phyloP scores from a whole-genome alignment of 2,329 filamentous ascomycete genomes.

The Clonostachys rhizophaga region DNA sequence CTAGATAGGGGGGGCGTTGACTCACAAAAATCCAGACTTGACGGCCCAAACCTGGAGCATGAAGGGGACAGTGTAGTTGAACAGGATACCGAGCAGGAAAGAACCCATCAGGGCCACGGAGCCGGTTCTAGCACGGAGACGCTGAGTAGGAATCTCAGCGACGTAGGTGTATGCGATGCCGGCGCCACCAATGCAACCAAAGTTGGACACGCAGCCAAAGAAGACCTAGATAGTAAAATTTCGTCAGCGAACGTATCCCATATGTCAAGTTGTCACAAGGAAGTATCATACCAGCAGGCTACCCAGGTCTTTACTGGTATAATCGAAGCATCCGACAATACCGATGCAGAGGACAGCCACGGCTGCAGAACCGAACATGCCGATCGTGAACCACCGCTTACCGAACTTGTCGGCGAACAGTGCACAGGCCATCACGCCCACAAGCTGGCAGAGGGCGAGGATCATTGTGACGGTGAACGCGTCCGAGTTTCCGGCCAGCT shows the following conservation, averaged over 20 bases:
- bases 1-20: slow-evolving; percentile 30
- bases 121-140: background rate
- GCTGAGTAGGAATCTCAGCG: background rate
- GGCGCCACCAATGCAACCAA: background rate
- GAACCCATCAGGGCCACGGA: background rate
- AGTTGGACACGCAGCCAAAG: background rate
- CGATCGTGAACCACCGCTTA: background rate
- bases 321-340: background rate
- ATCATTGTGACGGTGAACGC: background rate
- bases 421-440: background rate
- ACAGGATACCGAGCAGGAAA: background rate
- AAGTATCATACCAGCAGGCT: background rate
- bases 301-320: background rate
- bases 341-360: background rate
- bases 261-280: background rate
- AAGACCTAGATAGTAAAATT: background rate
- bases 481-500: background rate
- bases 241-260: too few relatives aligned
- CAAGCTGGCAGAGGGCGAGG: background rate
- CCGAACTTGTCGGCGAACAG: background rate
- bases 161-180: background rate
- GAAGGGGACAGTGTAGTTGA: background rate
- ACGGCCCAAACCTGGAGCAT: slow-evolving; percentile 1
- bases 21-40: slow-evolving; percentile 39
- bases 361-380: background rate